phyloP scores from a whole-genome alignment of 768 basidiomycete genomes.

The Gymnopilus junonius region DNA sequence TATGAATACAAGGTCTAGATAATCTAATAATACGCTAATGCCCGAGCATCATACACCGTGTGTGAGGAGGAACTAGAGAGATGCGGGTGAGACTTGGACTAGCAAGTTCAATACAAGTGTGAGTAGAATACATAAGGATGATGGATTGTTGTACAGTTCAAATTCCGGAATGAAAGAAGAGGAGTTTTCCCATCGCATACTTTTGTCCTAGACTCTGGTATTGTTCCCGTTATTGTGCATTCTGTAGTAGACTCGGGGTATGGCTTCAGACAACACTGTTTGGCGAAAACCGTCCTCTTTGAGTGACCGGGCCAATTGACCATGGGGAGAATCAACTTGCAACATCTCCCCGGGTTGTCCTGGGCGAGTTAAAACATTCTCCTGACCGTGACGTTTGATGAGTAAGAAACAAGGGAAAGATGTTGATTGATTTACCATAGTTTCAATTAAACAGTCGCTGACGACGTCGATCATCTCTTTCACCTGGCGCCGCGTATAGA shows the following conservation, averaged over 20 bases:
- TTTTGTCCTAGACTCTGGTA: conserved; percentile 9
- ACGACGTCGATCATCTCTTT: conserved; percentile 35
- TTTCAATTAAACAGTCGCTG: conserved; percentile 32
- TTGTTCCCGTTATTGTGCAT: conserved; percentile 22
- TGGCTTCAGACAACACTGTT: conserved; percentile 26
- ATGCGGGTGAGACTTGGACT: not conserved
- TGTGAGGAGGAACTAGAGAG: not conserved
- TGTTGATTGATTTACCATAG: conserved; percentile 25
- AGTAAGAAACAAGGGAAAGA: not conserved
- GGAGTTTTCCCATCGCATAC: not conserved
- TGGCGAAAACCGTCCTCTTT: conserved; percentile 27
- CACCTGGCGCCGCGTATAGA: conserved; percentile 36
- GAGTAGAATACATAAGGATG: conserved; percentile 3
- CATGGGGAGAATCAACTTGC: conserved; percentile 20
- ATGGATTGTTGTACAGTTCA: conserved; percentile 5
- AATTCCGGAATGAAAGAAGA: not conserved
- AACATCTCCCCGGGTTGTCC: conserved; percentile 11
- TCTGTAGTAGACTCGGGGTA: conserved; percentile 28
- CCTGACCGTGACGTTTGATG: conserved; percentile 15
- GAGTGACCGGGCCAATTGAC: conserved; percentile 23
- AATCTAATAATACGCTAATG: conserved; percentile 9
- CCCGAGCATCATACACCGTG: not conserved
- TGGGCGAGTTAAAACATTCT: conserved; percentile 25
- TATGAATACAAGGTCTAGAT: conserved; percentile 5
- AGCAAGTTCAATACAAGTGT: conserved; percentile 1